Evolutionary conservation across 805 yeast species (phyloP), one percentile per base, ranked within the genome.

Genomic region (Metschnikowia corniflorae): DNA sequence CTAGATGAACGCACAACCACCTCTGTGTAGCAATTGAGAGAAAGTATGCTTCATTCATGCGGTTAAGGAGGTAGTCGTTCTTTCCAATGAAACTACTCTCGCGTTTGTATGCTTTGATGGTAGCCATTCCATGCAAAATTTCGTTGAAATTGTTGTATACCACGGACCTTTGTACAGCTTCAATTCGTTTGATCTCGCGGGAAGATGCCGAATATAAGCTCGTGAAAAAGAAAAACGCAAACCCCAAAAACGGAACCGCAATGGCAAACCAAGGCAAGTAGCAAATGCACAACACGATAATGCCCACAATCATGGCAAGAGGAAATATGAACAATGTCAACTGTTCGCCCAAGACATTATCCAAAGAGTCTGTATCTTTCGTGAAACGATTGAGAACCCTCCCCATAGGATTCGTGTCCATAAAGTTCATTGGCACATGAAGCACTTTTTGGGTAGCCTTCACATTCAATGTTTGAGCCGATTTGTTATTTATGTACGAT

Each of bases 1-100:
- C 78, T 43, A 75, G 60, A 39, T 73, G 68, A 26, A 77, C 68
- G 38, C 76, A 70, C 38, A 80, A 70, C 85, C 85, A 80, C 57
- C 86, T 68, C 61, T 80, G 85, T 37, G 68, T 63, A 4, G 78
- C 74, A 41, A 76, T 65, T 5, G 73, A 62, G 29, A 74, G 43
- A 39, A 58, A 72, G 44, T 71, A 71, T 2, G 79, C 78, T 50
- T 74, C 80, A 46, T 75, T 71, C 71, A 69, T 73, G 50, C 49
- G 61, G 50, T 73, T 60, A 30, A 71, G 53, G 34, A 57, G 57
- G 9, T 34, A 53, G 55, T 73, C 77, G 35, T 72, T 70, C 51
- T 68, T 73, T 15, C 57, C 42, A 23, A 68, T 47, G 33, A 73
- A 68, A 34, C 20, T 48, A 18, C 31, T 31, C 43, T 58, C 66